Percentiles rank a stretch among this genome's conserved stretches.
These are phyloP conservation scores for Colletotrichum filicis DNA, from an alignment of 2,329 filamentous ascomycete genomes.

Conservation along the genomic window DNA sequence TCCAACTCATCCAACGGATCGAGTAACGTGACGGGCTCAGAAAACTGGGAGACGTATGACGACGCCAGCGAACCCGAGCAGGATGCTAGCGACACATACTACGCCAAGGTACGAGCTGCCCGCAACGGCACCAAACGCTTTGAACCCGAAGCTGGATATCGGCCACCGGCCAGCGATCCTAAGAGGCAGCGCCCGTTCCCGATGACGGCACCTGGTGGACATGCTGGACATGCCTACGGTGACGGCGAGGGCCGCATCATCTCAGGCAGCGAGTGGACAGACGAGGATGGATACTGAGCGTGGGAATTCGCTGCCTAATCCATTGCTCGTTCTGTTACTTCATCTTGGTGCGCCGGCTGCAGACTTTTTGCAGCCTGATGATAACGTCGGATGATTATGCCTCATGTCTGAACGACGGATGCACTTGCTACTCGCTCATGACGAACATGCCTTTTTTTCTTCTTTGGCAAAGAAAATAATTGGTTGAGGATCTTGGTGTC, in stretches of 20 bases:
- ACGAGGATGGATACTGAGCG: conserved; percentile 68
- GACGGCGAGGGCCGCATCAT: conserved; percentile 70
- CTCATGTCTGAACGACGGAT: conserved; percentile 24
- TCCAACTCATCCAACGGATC: conserved; percentile 81
- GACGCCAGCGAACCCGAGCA: conserved; percentile 81
- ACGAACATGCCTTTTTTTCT: conserved; percentile 6
- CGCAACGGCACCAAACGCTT: conserved; percentile 75
- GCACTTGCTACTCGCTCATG: conserved; percentile 14
- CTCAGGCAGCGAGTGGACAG: conserved; percentile 75
- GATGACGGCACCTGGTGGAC: conserved; percentile 58
- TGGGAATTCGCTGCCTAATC: not conserved
- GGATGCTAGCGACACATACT: conserved; percentile 83
- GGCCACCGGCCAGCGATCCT: conserved; percentile 53
- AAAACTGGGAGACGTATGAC: conserved; percentile 98
- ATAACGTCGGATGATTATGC: conserved; percentile 34
- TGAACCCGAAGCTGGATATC: conserved; percentile 59
- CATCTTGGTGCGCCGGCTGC: not conserved
- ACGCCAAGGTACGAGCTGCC: conserved; percentile 78
- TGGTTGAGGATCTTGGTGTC: conserved; percentile 4
- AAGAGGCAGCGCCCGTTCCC: conserved; percentile 68
- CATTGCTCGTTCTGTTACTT: not conserved
- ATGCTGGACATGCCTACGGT: conserved; percentile 59
- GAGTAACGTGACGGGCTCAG: conserved; percentile 82
- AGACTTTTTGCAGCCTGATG: conserved; percentile 11
- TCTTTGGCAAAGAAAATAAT: not conserved